Conservation (phyloP, 176 grass and related monocot species). For the Oryza coarctata region DNA sequence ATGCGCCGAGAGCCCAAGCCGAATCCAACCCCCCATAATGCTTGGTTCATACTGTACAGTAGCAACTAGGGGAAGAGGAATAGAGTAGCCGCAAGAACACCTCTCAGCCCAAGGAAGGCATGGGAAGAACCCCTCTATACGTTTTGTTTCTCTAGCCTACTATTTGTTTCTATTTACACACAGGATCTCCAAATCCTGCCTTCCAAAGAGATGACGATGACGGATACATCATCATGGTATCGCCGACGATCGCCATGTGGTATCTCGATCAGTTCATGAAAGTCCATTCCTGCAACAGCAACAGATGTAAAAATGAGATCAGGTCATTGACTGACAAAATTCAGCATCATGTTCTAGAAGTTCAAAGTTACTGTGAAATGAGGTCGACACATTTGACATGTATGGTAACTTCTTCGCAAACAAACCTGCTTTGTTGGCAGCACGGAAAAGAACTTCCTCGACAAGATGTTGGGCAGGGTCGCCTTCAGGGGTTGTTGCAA, state of each 20-base stretch:
- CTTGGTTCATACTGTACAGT: slow-evolving; percentile 45
- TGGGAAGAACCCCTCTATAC: slow-evolving; percentile 46
- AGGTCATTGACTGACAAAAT: neutral
- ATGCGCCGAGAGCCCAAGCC: slow-evolving; percentile 19
- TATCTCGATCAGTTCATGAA: slow-evolving; percentile 89
- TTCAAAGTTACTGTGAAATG: slow-evolving; percentile 24
- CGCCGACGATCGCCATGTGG: slow-evolving; percentile 83
- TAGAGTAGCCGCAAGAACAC: slow-evolving; percentile 38
- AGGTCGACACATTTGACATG: neutral
- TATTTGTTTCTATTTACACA: slow-evolving; percentile 72
- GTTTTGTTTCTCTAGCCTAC: slow-evolving; percentile 48
- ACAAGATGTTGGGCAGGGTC: slow-evolving; percentile 95
- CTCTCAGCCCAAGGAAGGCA: neutral
- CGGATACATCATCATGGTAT: slow-evolving; percentile 89
- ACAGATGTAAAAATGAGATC: slow-evolving; percentile 26
- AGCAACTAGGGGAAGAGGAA: slow-evolving; percentile 29
- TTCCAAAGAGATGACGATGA: slow-evolving; percentile 94
- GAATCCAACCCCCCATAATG: slow-evolving; percentile 9
- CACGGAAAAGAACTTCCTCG: slow-evolving; percentile 91
- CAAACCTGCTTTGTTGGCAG: slow-evolving; percentile 90
- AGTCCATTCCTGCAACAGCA: slow-evolving; percentile 79
- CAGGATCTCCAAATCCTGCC: slow-evolving; percentile 95
- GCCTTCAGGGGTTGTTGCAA: slow-evolving; percentile 79
- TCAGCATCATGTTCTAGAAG: slow-evolving; percentile 32
- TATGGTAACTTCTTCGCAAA: neutral